Percentiles rank a stretch among this genome's conserved stretches.
Conservation (phyloP, 2,329 filamentous ascomycete species). For the Trichoderma sp. region DNA sequence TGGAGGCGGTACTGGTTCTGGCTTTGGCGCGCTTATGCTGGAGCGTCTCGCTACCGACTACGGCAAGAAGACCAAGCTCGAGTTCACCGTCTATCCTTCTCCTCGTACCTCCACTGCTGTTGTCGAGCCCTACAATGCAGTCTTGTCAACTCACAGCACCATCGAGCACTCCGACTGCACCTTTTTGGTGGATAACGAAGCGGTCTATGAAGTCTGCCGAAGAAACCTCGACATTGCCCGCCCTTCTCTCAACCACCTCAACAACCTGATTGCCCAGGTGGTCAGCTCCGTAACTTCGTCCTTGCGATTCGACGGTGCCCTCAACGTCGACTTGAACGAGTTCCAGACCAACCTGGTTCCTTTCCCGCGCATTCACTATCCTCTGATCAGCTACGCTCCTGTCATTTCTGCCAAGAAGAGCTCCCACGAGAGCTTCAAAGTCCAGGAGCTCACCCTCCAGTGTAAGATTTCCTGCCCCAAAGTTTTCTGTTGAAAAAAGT, state of each 20-base stretch:
- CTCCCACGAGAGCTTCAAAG: slow-evolving; percentile 86
- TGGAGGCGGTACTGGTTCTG: slow-evolving; percentile 72
- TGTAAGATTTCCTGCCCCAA: slow-evolving; percentile 50
- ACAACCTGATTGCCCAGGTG: slow-evolving; percentile 73
- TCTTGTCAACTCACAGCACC: slow-evolving; percentile 74
- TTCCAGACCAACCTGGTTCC: slow-evolving; percentile 78
- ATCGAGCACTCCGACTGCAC: slow-evolving; percentile 79
- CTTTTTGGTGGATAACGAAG: slow-evolving; percentile 77
- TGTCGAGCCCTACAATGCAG: slow-evolving; percentile 75
- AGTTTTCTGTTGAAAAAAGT: slow-evolving; percentile 37
- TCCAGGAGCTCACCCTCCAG: slow-evolving; percentile 75
- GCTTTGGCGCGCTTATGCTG: slow-evolving; percentile 71
- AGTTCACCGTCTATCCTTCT: slow-evolving; percentile 73
- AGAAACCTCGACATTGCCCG: slow-evolving; percentile 72
- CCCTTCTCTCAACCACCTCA: slow-evolving; percentile 71
- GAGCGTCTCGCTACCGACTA: slow-evolving; percentile 75
- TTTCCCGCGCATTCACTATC: slow-evolving; percentile 75
- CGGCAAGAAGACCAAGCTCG: slow-evolving; percentile 77
- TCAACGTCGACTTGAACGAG: slow-evolving; percentile 76
- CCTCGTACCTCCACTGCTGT: slow-evolving; percentile 71
- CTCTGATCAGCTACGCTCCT: slow-evolving; percentile 72
- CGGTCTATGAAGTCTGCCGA: slow-evolving; percentile 75
- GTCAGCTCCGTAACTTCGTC: slow-evolving; percentile 76
- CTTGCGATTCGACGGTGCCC: slow-evolving; percentile 71
- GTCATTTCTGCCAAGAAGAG: slow-evolving; percentile 75